A percentile compares a stretch with the other conserved stretches of the same genome.
These are phyloP conservation scores for Monosporozyma unispora DNA, from an alignment of 805 yeast species.

Conservation along the genomic window DNA sequence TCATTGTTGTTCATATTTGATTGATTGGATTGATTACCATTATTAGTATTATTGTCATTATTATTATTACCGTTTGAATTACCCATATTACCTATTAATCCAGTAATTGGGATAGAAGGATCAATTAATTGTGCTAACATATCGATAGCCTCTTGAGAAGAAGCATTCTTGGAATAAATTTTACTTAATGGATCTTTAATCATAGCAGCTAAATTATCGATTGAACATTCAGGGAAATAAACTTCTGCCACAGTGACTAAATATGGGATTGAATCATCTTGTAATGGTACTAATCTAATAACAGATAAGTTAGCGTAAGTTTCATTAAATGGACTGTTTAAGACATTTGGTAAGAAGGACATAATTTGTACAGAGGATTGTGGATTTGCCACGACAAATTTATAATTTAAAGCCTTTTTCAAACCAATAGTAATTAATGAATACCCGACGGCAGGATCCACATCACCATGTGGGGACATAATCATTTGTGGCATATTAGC, in stretches of 20 bases:
- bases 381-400: slow-evolving; percentile 75
- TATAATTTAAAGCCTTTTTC: slow-evolving; percentile 69
- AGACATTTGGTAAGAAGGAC: slow-evolving; percentile 64
- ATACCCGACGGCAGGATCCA: slow-evolving; percentile 6
- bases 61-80: not conserved
- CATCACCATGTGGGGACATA: not conserved
- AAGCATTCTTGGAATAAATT: slow-evolving; percentile 51
- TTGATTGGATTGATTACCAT: not conserved
- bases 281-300: slow-evolving; percentile 6
- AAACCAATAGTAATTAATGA: slow-evolving; percentile 37
- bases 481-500: slow-evolving; percentile 3
- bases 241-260: slow-evolving; percentile 83
- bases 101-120: slow-evolving; percentile 26
- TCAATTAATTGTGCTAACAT: slow-evolving; percentile 67
- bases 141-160: slow-evolving; percentile 37
- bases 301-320: slow-evolving; percentile 1
- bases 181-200: slow-evolving; percentile 44
- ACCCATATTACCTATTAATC: slow-evolving; percentile 8
- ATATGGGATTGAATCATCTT: slow-evolving; percentile 38
- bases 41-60: not conserved
- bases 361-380: slow-evolving; percentile 68
- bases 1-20: not conserved
- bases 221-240: slow-evolving; percentile 56
- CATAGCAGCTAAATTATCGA: slow-evolving; percentile 41
- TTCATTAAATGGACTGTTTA: slow-evolving; percentile 42